Evolutionary conservation across 2,329 filamentous ascomycete species (phyloP).

Genomic region (Helicocarpus griseus): DNA sequence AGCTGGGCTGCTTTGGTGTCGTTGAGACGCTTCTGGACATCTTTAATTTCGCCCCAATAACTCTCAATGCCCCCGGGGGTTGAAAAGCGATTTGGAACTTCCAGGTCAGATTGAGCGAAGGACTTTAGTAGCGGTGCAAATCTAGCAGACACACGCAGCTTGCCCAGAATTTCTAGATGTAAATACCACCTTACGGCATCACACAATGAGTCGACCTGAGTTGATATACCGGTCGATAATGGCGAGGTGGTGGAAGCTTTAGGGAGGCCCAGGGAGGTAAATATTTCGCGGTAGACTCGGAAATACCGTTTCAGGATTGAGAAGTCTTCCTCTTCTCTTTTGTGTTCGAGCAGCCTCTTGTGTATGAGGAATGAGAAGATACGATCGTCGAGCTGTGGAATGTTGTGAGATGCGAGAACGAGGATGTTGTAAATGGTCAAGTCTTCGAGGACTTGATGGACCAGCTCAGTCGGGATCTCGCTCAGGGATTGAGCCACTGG

Average conservation of each 20-base stretch:
- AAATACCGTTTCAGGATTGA: neutral
- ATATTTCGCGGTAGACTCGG: neutral
- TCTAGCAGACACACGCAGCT: neutral
- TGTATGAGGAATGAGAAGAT: neutral
- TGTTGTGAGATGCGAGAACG: neutral
- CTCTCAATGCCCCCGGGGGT: neutral
- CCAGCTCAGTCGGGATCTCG: slow-evolving; percentile 13
- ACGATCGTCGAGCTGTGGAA: neutral
- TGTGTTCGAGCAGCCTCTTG: neutral
- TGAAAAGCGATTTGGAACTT: neutral
- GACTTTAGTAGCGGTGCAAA: neutral
- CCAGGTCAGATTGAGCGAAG: neutral
- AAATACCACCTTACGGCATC: neutral
- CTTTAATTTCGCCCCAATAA: neutral
- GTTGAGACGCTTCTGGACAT: slow-evolving; percentile 1
- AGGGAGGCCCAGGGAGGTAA: neutral
- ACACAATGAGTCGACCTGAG: neutral
- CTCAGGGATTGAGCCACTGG: neutral
- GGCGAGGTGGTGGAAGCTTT: neutral
- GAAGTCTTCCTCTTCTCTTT: no score
- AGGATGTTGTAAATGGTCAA: slow-evolving; percentile 5
- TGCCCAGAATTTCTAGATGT: neutral
- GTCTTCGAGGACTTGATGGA: slow-evolving; percentile 16
- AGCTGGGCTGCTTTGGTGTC: slow-evolving; percentile 10
- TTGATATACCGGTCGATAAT: neutral